phyloP scores from a whole-genome alignment of 192 early-diverging fungal genomes.

The Ramicandelaber brevisporus region DNA sequence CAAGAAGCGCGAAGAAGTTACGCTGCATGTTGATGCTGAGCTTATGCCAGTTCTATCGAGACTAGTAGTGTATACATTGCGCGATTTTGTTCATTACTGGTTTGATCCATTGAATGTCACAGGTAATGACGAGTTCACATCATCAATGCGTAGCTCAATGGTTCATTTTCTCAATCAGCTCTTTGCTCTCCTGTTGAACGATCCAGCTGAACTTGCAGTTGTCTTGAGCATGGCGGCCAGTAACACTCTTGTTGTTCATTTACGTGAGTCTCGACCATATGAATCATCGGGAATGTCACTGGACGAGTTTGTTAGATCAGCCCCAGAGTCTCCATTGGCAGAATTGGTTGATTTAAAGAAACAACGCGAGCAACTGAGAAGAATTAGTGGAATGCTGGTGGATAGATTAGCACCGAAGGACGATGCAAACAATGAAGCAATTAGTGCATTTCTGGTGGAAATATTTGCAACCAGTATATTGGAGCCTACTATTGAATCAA shows the following conservation, averaged over 20 bases:
- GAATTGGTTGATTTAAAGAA: no score
- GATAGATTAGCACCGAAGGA: no score
- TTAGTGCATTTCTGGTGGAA: conserved; percentile 1
- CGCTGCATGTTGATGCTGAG: no score
- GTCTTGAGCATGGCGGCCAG: neutral
- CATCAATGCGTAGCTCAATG: neutral
- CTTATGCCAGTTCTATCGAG: no score
- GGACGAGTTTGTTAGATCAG: no score
- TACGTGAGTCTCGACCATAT: conserved; percentile 2
- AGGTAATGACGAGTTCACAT: neutral
- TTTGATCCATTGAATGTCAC: conserved; percentile 1
- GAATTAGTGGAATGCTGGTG: no score
- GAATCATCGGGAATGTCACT: neutral
- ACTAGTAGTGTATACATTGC: no score
- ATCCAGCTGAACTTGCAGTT: neutral
- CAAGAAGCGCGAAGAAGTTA: no score
- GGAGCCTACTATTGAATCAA: neutral
- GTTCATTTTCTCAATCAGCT: neutral
- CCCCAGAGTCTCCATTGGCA: no score
- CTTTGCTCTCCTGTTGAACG: neutral
- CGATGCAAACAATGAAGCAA: no score
- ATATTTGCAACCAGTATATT: conserved; percentile 2
- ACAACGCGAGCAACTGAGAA: no score
- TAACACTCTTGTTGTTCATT: conserved; percentile 2
- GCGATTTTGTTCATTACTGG: conserved; percentile 3